A percentile compares a stretch with the other conserved stretches of the same genome.
Evolutionary conservation across 257 asterid genomes (phyloP).

Genomic region (Verbascum thapsus): DNA sequence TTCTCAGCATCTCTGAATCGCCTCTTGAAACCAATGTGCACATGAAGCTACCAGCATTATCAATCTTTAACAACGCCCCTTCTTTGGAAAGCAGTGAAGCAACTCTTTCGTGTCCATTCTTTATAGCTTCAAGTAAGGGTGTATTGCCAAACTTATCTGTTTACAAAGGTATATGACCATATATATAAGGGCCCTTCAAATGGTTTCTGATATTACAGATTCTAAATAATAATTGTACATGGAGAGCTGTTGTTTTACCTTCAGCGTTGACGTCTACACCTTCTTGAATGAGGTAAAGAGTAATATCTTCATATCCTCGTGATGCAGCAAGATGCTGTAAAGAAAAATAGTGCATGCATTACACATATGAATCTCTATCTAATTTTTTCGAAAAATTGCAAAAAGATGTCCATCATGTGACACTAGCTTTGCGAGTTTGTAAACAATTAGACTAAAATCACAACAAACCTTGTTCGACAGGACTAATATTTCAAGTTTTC

Average conservation of each 20-base stretch:
- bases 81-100: constrained; percentile 59
- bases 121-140: constrained; percentile 80
- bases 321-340: constrained; percentile 96
- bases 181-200: no score
- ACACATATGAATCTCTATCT: no score
- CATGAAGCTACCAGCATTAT: constrained; percentile 69
- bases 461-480: no score
- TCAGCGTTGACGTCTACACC: constrained; percentile 57
- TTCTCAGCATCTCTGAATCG: constrained; percentile 71
- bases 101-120: constrained; percentile 73
- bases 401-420: no score
- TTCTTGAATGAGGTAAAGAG: constrained; percentile 68
- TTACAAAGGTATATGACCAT: background rate
- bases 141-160: constrained; percentile 80
- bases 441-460: no score
- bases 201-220: no score
- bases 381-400: no score
- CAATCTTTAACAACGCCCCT: constrained; percentile 74
- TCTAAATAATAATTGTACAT: no score
- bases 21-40: constrained; percentile 71
- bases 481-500: no score
- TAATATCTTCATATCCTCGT: constrained; percentile 73
- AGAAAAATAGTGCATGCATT: background rate
- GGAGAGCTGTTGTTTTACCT: constrained; percentile 39
- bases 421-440: no score